Conservation (phyloP, 2,329 filamentous ascomycete genomes). For the Aureobasidium leucospermi region DNA sequence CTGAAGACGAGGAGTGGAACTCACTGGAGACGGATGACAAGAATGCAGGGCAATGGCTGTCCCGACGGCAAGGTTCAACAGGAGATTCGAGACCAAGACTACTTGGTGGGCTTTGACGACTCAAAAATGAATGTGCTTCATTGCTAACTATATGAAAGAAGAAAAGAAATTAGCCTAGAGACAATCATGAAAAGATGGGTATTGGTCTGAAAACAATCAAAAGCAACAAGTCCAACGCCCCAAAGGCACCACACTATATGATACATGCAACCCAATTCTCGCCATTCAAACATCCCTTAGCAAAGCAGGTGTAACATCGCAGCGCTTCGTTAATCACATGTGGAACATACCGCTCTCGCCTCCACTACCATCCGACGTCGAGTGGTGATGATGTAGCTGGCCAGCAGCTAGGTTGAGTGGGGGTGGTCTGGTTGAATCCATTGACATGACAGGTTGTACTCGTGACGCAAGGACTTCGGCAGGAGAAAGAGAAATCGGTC, state of each 20-base stretch:
- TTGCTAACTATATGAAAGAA: constrained; percentile 47
- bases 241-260: background rate
- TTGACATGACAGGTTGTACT: background rate
- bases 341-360: constrained; percentile 94
- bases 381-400: constrained; percentile 16
- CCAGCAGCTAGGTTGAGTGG: constrained; percentile 11
- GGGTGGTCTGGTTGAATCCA: background rate
- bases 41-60: constrained; percentile 69
- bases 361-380: constrained; percentile 31
- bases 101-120: constrained; percentile 54
- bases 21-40: constrained; percentile 49
- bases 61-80: constrained; percentile 63
- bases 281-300: background rate
- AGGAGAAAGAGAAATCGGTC: background rate
- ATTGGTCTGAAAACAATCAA: constrained; percentile 19
- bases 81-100: constrained; percentile 44
- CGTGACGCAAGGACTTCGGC: background rate
- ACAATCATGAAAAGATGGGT: constrained; percentile 18
- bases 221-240: constrained; percentile 4
- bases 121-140: constrained; percentile 51
- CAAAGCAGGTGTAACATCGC: background rate
- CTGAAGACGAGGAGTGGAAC: constrained; percentile 49
- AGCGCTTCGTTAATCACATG: constrained; percentile 57
- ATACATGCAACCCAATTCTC: background rate
- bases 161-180: constrained; percentile 36